Evolutionary conservation across 176 grass and related monocot species (phyloP), one percentile per base, ranked within the genome.

Genomic region (Secale cereale): DNA sequence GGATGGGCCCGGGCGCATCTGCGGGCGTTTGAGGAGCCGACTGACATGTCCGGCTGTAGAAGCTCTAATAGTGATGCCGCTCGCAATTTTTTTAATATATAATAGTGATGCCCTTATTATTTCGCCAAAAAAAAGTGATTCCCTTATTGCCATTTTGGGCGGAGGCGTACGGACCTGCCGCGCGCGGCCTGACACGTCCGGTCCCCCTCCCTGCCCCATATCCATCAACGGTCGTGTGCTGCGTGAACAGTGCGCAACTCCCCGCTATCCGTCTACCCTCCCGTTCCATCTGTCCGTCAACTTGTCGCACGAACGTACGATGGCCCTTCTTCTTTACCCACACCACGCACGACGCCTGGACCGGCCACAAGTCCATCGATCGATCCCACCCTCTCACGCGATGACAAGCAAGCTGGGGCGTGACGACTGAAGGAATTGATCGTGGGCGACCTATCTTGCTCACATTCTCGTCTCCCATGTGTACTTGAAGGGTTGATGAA

Each of bases 61-160:
- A n/a, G n/a, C n/a, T n/a, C n/a, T n/a, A 36, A 36, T 36, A 40
- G 37, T 10, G 37, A 40, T 40, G 37, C 9, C 9, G 9, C 39
- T 40, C 10, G 2, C 39, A 36, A 36, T 36, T 36, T 36, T 37
- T 8, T 37, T 41, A n/a, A n/a, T n/a, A n/a, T n/a, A 41, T 41
- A 43, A 43, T 43, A 45, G 41, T 43, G 39, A 11, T 41, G 39
- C 39, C 39, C 39, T 15, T 46, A 46, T 46, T 46, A 46, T 15
- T 46, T 15, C 43, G 13, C 43, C n/a, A 31, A 46, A 15, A 46
- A 46, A 15, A 46, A 46, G 43, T 46, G 12, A 46, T 15, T 15
- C 43, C 41, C 43, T 46, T 29, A 62, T 87, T 87, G 23, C 89
- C 89, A 87, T 91, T 83, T 87, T 60, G 43, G 88, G 79, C 6